Percentiles rank a stretch among this genome's conserved stretches.
Evolutionary conservation across 2,329 filamentous ascomycete species (phyloP).

Genomic region (Parastagonospora avenae): DNA sequence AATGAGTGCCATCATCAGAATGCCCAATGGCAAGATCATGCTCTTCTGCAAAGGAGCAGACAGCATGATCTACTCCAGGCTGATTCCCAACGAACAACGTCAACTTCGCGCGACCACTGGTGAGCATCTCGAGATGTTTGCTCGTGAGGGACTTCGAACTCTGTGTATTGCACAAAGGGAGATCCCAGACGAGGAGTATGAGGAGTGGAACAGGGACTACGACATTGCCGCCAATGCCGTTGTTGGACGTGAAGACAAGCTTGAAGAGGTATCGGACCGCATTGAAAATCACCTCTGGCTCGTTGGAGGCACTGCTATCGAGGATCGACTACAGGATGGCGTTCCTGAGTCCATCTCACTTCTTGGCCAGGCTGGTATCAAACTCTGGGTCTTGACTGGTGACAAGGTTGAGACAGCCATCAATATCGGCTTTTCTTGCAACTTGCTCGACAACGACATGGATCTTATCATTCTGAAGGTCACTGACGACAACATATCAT

Average conservation of each 20-base stretch:
- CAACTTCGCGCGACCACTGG: constrained; percentile 84
- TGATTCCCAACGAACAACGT: constrained; percentile 82
- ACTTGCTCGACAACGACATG: constrained; percentile 96
- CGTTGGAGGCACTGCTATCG: constrained; percentile 92
- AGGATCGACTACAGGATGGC: constrained; percentile 94
- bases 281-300: constrained; percentile 91
- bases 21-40: constrained; percentile 88
- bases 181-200: constrained; percentile 81
- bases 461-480: constrained; percentile 90
- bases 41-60: constrained; percentile 98
- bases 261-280: constrained; percentile 85
- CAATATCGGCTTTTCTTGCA: constrained; percentile 99
- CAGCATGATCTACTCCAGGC: constrained; percentile 92
- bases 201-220: constrained; percentile 82
- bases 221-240: constrained; percentile 85
- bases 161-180: constrained; percentile 89
- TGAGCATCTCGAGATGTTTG: constrained; percentile 96
- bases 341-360: constrained; percentile 95
- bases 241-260: constrained; percentile 85
- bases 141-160: constrained; percentile 90
- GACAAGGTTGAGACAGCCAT: constrained; percentile 99
- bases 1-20: constrained; percentile 95
- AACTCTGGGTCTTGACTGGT: constrained; percentile 96
- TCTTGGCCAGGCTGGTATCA: constrained; percentile 91
- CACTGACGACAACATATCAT: constrained; percentile 70